phyloP scores from a whole-genome alignment of 176 grass and related monocot genomes.

The Rhynchospora breviuscula region DNA sequence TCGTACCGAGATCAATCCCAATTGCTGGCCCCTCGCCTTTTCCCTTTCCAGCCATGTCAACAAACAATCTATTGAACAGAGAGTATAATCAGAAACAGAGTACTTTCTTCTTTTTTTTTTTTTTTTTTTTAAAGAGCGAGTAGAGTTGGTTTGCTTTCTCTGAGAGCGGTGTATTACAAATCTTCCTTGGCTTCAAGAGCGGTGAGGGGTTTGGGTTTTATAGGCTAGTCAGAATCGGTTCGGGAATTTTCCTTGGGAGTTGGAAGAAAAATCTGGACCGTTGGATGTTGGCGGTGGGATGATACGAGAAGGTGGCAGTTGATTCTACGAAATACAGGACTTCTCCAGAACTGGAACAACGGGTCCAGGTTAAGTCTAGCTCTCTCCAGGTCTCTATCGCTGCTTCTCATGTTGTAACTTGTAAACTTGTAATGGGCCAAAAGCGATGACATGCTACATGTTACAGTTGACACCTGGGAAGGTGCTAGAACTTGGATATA shows the following conservation, averaged over 20 bases:
- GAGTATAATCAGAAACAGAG: background rate
- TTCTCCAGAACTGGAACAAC: conserved; percentile 6
- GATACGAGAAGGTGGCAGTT: conserved; percentile 11
- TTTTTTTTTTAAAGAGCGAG: background rate
- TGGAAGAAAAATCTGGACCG: background rate
- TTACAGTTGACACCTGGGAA: background rate
- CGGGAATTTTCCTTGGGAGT: background rate
- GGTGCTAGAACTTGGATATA: background rate
- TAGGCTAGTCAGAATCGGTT: background rate
- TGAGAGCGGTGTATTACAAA: background rate
- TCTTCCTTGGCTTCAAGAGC: background rate
- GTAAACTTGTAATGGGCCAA: background rate
- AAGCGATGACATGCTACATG: background rate
- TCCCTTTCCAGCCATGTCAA: conserved; percentile 21
- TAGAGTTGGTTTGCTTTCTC: background rate
- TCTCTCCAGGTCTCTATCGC: background rate
- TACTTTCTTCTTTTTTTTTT: background rate
- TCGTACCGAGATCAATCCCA: conserved; percentile 85
- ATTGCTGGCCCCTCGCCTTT: conserved; percentile 58
- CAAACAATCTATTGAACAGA: background rate
- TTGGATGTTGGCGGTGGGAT: conserved; percentile 8
- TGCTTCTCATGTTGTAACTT: background rate
- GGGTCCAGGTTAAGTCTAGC: background rate
- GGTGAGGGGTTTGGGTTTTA: background rate
- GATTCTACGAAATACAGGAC: background rate